Evolutionary conservation across 2,329 filamentous ascomycete genomes (phyloP), one percentile per base, ranked within the genome.

Genomic region (Phialocephala subalpina): DNA sequence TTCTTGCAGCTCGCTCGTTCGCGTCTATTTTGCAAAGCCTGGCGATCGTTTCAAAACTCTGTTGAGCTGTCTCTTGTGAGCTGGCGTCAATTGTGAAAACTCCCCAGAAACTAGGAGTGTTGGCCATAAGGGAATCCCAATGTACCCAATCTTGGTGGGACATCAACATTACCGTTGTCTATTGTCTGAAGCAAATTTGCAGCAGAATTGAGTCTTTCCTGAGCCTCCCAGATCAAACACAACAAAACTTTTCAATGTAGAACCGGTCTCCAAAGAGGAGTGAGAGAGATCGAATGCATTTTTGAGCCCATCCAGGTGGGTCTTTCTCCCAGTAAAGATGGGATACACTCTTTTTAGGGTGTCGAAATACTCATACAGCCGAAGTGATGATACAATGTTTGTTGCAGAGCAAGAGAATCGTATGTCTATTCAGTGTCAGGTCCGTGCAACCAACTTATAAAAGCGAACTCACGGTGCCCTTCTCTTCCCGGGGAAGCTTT

Each of bases 191-290:
- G 67, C 71, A 66, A 74, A 75, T 57, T 71, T 75, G 8, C 71
- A 60, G 16, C 69, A 74, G 36, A 76, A 65, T 45, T 76, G 67
- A 4, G 73, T 76, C 61, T 76, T 76, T 1, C 73, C 73, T 18
- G 72, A 72, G 18, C 73, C 74, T 18, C 69, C 69, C 38, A 75
- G 69, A n/a, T 72, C 73, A 57, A 65, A 67, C n/a, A 75, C 42
- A 18, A 73, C 64, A 40, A 73, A 70, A 35, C 67, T 56, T 35
- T 68, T 73, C 53, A 73, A 71, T 20, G 27, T n/a, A 3, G 47
- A 16, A 20, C 20, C 18, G 33, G 53, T 12, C 38, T 20, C 16
- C 20, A 18, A n/a, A 55, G 60, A 55, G 22, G 45, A n/a, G 29
- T 18, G 22, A 36, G 58, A n/a, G 45, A n/a, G n/a, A n/a, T 29